phyloP scores from a whole-genome alignment of 2,329 filamentous ascomycete genomes.

The Peltaster fructicola region DNA sequence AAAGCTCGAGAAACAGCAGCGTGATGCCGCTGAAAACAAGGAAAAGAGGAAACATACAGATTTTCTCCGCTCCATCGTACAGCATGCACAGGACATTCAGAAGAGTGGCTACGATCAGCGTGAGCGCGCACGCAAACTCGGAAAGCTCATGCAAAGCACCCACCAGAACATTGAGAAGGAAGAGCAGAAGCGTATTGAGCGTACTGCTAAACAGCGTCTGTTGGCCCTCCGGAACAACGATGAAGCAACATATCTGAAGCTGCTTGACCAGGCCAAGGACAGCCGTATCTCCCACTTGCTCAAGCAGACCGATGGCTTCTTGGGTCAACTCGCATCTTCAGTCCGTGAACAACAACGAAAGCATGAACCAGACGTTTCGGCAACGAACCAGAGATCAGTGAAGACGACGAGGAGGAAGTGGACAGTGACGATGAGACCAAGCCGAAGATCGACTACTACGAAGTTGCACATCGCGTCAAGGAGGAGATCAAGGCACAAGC shows the following conservation, averaged over 20 bases:
- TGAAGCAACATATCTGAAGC: conserved; percentile 94
- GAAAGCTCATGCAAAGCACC: conserved; percentile 71
- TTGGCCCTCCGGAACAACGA: conserved; percentile 98
- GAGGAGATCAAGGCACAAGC: conserved; percentile 80
- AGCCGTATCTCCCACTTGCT: conserved; percentile 96
- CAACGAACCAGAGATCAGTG: conserved; percentile 45
- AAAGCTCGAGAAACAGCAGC: conserved; percentile 97
- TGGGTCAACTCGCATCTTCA: conserved; percentile 84
- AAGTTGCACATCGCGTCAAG: conserved; percentile 87
- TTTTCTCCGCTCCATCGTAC: conserved; percentile 72
- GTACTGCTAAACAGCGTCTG: conserved; percentile 97
- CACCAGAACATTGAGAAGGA: conserved; percentile 97
- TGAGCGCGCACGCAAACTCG: conserved; percentile 66
- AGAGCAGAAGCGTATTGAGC: conserved; percentile 94
- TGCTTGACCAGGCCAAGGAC: conserved; percentile 96
- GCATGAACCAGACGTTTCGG: conserved; percentile 58
- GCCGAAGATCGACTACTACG: conserved; percentile 94
- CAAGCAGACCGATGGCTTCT: conserved; percentile 91
- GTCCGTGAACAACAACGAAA: conserved; percentile 87
- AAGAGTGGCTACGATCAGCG: conserved; percentile 49
- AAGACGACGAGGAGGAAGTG: conserved; percentile 49
- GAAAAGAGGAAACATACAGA: conserved; percentile 97
- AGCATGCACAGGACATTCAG: conserved; percentile 62
- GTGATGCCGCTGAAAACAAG: conserved; percentile 83
- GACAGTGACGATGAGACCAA: conserved; percentile 48